A percentile compares a stretch with the other conserved stretches of the same genome.
Evolutionary conservation across 2,329 filamentous ascomycete species (phyloP).

Genomic region (Bipolaris sorokiniana): DNA sequence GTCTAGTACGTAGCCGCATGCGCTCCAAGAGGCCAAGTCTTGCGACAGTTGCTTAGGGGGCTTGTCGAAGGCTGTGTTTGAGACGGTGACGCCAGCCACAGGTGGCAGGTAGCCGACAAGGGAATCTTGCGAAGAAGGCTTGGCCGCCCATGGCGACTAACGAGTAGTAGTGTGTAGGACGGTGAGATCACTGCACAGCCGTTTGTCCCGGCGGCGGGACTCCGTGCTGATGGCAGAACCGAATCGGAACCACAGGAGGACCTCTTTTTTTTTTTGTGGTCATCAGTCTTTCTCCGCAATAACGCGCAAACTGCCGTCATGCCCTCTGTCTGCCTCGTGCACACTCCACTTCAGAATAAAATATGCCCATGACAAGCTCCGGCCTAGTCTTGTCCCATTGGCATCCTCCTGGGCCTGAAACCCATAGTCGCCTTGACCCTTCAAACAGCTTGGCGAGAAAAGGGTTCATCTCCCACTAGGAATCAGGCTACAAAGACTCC

Average conservation of each 20-base stretch:
- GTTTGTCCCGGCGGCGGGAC: too few species aligned
- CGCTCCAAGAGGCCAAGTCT: constrained; percentile 24
- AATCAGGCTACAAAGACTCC: not conserved
- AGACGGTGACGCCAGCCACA: constrained; percentile 1
- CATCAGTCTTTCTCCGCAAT: not conserved
- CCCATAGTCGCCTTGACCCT: not conserved
- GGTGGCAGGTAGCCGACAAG: not conserved
- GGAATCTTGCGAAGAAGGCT: not conserved
- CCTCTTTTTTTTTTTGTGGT: not conserved
- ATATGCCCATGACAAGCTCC: not conserved
- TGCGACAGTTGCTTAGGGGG: constrained; percentile 33
- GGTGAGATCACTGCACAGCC: too few species aligned
- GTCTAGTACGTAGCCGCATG: constrained; percentile 17
- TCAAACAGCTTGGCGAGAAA: not conserved
- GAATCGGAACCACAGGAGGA: not conserved
- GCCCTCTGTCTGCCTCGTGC: not conserved
- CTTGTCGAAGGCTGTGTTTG: constrained; percentile 7
- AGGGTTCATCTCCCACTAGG: not conserved
- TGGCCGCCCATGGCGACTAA: not conserved
- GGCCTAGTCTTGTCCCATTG: not conserved
- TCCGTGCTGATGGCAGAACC: not conserved
- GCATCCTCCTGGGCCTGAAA: not conserved
- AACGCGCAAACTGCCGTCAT: not conserved
- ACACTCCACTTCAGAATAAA: not conserved
- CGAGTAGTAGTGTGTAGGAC: too few species aligned